Evolutionary conservation across 31 red algal species (phyloP).

Genomic region (Asparagopsis taxiformis): DNA sequence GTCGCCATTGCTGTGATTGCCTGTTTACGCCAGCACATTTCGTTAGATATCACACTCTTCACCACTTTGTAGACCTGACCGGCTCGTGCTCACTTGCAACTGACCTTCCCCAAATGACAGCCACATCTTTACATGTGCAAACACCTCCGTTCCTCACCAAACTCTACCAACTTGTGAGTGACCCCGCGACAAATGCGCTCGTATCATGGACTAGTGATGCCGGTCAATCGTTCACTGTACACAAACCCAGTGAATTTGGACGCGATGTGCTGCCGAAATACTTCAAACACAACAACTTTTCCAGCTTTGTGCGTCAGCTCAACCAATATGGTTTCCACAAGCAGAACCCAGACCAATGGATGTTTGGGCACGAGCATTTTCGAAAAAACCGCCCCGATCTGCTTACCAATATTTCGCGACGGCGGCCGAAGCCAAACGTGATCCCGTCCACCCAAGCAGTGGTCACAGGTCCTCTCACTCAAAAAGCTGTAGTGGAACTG

Average conservation of each 20-base stretch:
- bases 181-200: conserved; percentile 68
- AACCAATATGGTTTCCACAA: conserved; percentile 99
- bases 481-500: conserved; percentile 82
- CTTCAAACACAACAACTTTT: conserved; percentile 98
- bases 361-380: conserved; percentile 89
- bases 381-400: conserved; percentile 67
- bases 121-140: conserved; percentile 24
- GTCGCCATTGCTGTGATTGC: too few relatives aligned
- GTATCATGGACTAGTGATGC: conserved; percentile 82
- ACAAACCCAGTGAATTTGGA: conserved; percentile 88
- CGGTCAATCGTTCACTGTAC: conserved; percentile 78
- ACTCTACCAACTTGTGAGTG: conserved; percentile 83
- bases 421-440: conserved; percentile 35
- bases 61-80: too few relatives aligned
- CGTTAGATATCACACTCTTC: too few relatives aligned
- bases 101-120: neutral
- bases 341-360: conserved; percentile 86
- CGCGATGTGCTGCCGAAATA: conserved; percentile 85
- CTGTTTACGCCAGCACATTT: too few relatives aligned
- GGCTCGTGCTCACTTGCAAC: neutral
- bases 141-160: conserved; percentile 88
- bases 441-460: neutral
- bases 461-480: conserved; percentile 25
- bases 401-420: conserved; percentile 65
- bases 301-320: conserved; percentile 87